These are phyloP conservation scores for Russula lepida DNA, from an alignment of 768 basidiomycete species.

Conservation along the genomic window DNA sequence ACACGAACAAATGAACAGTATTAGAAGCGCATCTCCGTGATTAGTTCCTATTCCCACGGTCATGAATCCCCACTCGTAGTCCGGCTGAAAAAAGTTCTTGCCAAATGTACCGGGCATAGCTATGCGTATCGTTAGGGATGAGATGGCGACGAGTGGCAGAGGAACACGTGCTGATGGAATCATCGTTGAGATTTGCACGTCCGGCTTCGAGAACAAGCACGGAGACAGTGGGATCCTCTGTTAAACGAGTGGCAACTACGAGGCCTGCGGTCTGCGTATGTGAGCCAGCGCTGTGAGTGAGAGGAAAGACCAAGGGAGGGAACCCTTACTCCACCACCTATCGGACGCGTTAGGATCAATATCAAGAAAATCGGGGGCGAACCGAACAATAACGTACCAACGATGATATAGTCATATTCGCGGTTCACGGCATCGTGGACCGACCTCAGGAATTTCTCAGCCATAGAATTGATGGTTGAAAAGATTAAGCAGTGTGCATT, in stretches of 20 bases:
- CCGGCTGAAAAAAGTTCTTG: constrained; percentile 15
- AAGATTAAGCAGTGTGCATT: neutral
- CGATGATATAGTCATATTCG: constrained; percentile 1
- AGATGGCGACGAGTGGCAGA: neutral
- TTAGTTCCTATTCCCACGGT: constrained; percentile 3
- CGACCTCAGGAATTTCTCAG: neutral
- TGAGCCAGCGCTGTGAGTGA: neutral
- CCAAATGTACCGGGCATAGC: constrained; percentile 16
- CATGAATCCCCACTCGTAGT: constrained; percentile 21
- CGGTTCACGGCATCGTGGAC: neutral
- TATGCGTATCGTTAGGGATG: neutral
- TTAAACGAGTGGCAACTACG: constrained; percentile 22
- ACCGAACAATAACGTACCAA: neutral
- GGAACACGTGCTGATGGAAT: constrained; percentile 8
- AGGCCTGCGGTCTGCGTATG: neutral
- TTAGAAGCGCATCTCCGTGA: neutral
- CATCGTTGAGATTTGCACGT: constrained; percentile 15
- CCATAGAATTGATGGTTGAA: neutral
- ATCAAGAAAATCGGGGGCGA: neutral
- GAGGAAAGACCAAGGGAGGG: too few species aligned
- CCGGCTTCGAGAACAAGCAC: constrained; percentile 26
- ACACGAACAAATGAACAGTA: too few species aligned
- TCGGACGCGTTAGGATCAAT: too few species aligned
- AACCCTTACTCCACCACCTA: neutral
- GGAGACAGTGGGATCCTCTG: constrained; percentile 22